Evolutionary conservation across 2,329 filamentous ascomycete genomes (phyloP).

Genomic region (Cercospora zeae-maydis): DNA sequence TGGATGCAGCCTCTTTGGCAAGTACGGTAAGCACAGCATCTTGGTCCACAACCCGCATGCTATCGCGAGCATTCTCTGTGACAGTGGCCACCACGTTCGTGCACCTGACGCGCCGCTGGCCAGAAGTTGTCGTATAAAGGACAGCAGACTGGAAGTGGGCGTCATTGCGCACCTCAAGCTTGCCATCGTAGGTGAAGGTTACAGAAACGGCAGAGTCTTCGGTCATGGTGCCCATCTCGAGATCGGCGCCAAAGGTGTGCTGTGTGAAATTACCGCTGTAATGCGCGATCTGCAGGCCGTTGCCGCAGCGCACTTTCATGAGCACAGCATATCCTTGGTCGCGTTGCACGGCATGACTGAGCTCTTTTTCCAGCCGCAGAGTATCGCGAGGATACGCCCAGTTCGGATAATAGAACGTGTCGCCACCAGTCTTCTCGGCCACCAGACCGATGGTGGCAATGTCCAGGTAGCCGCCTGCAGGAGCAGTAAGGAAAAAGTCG

Average conservation of each 20-base stretch:
- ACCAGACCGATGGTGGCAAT: conserved; percentile 89
- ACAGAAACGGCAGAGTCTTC: conserved; percentile 90
- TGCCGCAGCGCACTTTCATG: conserved; percentile 98
- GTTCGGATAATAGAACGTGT: conserved; percentile 95
- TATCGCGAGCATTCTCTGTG: conserved; percentile 76
- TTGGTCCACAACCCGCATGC: conserved; percentile 91
- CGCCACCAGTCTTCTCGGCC: conserved; percentile 83
- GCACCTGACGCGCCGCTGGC: conserved; percentile 86
- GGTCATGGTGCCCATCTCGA: conserved; percentile 89
- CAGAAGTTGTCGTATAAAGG: conserved; percentile 86
- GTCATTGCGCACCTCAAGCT: conserved; percentile 92
- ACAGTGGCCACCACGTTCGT: conserved; percentile 92
- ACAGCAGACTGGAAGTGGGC: conserved; percentile 96
- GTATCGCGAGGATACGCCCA: conserved; percentile 85
- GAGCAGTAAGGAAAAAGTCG: conserved; percentile 92
- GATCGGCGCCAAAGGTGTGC: conserved; percentile 88
- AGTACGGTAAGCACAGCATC: conserved; percentile 86
- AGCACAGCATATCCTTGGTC: conserved; percentile 94
- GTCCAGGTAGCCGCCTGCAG: conserved; percentile 86
- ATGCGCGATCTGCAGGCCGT: conserved; percentile 85
- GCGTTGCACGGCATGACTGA: conserved; percentile 78
- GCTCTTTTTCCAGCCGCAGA: conserved; percentile 76
- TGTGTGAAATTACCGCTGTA: conserved; percentile 97
- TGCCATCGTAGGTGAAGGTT: conserved; percentile 91
- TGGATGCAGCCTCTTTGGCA: conserved; percentile 90